Base-by-base conservation (phyloP, 345 rosid genomes). In the Eucalyptus grandis region DNA sequence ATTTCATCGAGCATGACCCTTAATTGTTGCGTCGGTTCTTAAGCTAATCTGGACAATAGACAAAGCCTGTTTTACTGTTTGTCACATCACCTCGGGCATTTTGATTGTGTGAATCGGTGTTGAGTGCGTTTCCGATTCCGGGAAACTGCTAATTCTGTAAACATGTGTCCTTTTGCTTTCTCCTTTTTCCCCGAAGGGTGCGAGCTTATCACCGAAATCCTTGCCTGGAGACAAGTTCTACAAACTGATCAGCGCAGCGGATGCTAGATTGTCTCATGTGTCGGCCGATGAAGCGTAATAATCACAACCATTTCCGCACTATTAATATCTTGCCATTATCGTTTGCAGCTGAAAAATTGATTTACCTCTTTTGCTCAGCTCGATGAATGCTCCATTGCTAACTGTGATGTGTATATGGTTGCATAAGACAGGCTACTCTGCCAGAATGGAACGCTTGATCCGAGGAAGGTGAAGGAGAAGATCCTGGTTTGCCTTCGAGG, bases 401-500 rank as follows among this genome's bases (percentile, higher is more conserved):
- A 51, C 44, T 44, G 69, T 19, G 44, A 27, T 22, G 60, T 49
- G 37, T 49, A 34, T 81, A 44, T 77, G n/a, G 58, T n/a, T 46
- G 47, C 43, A 77, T 89, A 27, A 22, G 91, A 93, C 90, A 97
- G 99, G 43, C 90, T 90, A 58, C 89, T 95, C 54, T 98, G 99
- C 87, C 86, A 91, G 93, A 86, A 87, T 14, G 97, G 95, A 87
- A 86, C 96, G 30, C 92, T 98, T 87, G 98, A 97, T 94, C 97
- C 93, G 1, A 34, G 86, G 81, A 97, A 91, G 92, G 96, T 90
- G 62, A 92, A 91, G 50, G 99, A 98, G 49, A 98, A 96, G 91
- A 94, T 98, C 46, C 54, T 98, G 90, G 96, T 94, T n/a, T 98
- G 99, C 90, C 93, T 95, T 16, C 93, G 96, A 34, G 99, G 99